phyloP scores from a whole-genome alignment of 768 basidiomycete genomes.

The Russula griseocarnosa region DNA sequence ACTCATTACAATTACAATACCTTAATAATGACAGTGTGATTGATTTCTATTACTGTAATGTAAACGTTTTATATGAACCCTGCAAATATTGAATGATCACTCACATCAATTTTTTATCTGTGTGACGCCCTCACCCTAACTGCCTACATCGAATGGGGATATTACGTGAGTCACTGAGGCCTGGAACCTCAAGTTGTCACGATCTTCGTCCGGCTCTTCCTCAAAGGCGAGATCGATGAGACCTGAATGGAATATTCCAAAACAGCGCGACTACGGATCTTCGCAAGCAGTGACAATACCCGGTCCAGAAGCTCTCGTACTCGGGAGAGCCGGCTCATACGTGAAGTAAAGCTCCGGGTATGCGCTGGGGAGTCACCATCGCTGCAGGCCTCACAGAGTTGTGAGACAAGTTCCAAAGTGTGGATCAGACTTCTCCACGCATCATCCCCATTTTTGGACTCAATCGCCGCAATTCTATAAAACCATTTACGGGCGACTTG shows the following conservation, averaged over 20 bases:
- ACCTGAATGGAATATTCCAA: neutral
- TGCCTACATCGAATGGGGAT: neutral
- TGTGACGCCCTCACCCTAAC: neutral
- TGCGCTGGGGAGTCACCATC: neutral
- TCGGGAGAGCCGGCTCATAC: neutral
- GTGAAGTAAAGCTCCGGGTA: neutral
- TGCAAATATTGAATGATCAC: neutral
- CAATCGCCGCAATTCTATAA: neutral
- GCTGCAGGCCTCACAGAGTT: neutral
- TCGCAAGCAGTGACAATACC: neutral
- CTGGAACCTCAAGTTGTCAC: neutral
- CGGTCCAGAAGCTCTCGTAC: neutral
- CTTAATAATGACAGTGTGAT: neutral
- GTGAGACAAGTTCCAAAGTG: conserved; percentile 6
- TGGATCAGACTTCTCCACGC: neutral
- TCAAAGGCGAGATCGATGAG: neutral
- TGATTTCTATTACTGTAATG: neutral
- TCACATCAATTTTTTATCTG: neutral
- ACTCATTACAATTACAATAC: conserved; percentile 8
- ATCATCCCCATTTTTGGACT: neutral
- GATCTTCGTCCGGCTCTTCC: neutral
- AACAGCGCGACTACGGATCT: neutral
- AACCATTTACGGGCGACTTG: neutral
- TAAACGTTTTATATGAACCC: neutral
- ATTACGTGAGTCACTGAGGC: neutral